These are phyloP conservation scores for Phanerochaete carnosa DNA, from an alignment of 768 basidiomycete species.

Conservation along the genomic window DNA sequence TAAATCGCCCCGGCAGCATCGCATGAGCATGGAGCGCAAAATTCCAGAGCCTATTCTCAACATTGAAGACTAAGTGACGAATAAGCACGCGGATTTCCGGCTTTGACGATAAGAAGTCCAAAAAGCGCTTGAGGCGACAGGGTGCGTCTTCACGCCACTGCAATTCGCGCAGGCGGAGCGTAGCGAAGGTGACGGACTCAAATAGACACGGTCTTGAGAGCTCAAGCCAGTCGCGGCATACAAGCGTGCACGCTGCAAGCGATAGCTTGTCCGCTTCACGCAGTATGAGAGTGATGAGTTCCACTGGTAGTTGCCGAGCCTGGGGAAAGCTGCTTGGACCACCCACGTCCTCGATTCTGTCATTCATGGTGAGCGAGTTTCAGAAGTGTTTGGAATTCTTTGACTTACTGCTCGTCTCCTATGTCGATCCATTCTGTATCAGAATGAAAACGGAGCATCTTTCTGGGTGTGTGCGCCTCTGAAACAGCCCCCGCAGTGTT, in stretches of 20 bases:
- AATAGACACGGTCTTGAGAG: not conserved
- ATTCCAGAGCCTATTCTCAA: not conserved
- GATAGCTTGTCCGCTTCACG: not conserved
- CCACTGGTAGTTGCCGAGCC: not conserved
- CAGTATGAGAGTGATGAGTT: not conserved
- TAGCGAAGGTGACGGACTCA: not conserved
- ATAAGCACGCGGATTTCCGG: not conserved
- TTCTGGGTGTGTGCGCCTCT: not conserved
- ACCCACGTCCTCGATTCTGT: not conserved
- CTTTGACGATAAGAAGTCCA: not conserved
- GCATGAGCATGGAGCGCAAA: not conserved
- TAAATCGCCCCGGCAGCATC: not conserved
- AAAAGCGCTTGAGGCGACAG: not conserved
- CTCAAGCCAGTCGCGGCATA: not conserved
- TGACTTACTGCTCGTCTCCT: not conserved
- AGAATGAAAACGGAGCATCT: too few relatives aligned
- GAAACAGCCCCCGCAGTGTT: not conserved
- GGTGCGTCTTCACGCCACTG: not conserved
- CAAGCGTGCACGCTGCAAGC: not conserved
- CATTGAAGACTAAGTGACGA: not conserved
- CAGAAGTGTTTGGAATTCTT: not conserved
- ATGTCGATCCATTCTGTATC: too few relatives aligned
- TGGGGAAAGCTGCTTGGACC: not conserved
- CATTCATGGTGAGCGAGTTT: not conserved
- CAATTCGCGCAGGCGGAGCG: not conserved